A percentile compares a stretch with the other conserved stretches of the same genome.
Conservation (phyloP, 164 flowering plant species). For the Liquidambar formosana region DNA sequence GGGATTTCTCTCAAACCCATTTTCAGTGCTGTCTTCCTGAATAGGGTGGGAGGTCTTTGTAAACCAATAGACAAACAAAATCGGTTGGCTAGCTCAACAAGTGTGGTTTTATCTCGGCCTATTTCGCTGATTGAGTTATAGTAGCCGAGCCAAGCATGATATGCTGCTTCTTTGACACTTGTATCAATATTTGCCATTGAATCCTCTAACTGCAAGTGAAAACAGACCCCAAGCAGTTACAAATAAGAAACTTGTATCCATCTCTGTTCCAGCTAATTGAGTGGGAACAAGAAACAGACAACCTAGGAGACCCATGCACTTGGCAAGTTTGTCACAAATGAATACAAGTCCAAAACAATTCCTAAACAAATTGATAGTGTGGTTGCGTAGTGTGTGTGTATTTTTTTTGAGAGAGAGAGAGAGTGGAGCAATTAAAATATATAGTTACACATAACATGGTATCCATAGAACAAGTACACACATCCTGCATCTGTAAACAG, state of each 20-base stretch:
- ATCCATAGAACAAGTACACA: not conserved
- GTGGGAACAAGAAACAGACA: not conserved
- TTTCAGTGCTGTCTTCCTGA: constrained; percentile 76
- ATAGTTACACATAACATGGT: not conserved
- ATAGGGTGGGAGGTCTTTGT: constrained; percentile 70
- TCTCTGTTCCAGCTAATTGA: not conserved
- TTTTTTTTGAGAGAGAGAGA: not conserved
- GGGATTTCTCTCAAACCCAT: constrained; percentile 92
- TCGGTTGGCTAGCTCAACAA: constrained; percentile 72
- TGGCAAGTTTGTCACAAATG: not conserved
- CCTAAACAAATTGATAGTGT: not conserved
- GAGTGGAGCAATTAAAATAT: not conserved
- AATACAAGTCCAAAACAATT: not conserved
- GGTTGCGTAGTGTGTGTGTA: not conserved
- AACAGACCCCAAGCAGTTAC: not conserved
- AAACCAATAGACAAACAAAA: constrained; percentile 76
- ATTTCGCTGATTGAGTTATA: constrained; percentile 88
- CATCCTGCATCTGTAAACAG: not conserved
- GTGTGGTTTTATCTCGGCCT: constrained; percentile 83
- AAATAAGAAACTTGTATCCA: not conserved
- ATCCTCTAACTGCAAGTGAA: constrained; percentile 54
- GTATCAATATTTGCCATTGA: constrained; percentile 66
- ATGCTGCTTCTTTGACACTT: constrained; percentile 87
- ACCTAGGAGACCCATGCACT: not conserved
- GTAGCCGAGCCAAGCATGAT: constrained; percentile 98